These are phyloP conservation scores for Cocos nucifera DNA, from an alignment of 176 grass and related monocot species.

Conservation along the genomic window DNA sequence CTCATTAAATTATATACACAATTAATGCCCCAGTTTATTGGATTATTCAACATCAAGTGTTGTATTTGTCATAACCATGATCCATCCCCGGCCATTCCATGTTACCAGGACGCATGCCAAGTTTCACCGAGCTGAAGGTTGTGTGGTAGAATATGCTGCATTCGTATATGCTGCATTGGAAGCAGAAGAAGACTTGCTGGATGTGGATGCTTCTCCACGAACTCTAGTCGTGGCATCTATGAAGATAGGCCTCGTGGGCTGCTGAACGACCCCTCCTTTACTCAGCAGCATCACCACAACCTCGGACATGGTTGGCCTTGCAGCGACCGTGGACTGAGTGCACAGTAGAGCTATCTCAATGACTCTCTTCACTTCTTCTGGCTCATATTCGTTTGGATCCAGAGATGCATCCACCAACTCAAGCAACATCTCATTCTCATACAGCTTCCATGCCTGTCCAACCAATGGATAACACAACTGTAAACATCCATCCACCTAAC, in stretches of 20 bases:
- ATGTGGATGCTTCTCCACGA: conserved; percentile 33
- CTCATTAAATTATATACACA: too few relatives aligned
- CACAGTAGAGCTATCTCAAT: conserved; percentile 72
- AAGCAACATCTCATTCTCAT: conserved; percentile 43
- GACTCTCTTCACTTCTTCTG: conserved; percentile 43
- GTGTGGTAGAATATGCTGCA: background rate
- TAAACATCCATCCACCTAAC: too few relatives aligned
- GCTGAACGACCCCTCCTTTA: conserved; percentile 25
- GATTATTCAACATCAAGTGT: too few relatives aligned
- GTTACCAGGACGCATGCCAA: too few relatives aligned
- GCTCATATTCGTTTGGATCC: conserved; percentile 42
- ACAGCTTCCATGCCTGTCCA: conserved; percentile 60
- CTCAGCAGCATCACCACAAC: conserved; percentile 52
- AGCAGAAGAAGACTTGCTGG: conserved; percentile 40
- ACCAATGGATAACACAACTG: background rate
- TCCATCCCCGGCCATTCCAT: too few relatives aligned
- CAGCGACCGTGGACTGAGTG: conserved; percentile 56
- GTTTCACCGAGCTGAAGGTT: too few relatives aligned
- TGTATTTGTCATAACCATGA: too few relatives aligned
- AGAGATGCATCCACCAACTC: conserved; percentile 47
- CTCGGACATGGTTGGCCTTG: conserved; percentile 71
- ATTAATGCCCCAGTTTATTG: too few relatives aligned
- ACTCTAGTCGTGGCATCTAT: conserved; percentile 55
- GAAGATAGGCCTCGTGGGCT: conserved; percentile 61
- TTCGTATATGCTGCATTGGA: conserved; percentile 38